Evolutionary conservation across 1,284 basidiomycete genomes (phyloP).

Genomic region (Fistulina hepatica): DNA sequence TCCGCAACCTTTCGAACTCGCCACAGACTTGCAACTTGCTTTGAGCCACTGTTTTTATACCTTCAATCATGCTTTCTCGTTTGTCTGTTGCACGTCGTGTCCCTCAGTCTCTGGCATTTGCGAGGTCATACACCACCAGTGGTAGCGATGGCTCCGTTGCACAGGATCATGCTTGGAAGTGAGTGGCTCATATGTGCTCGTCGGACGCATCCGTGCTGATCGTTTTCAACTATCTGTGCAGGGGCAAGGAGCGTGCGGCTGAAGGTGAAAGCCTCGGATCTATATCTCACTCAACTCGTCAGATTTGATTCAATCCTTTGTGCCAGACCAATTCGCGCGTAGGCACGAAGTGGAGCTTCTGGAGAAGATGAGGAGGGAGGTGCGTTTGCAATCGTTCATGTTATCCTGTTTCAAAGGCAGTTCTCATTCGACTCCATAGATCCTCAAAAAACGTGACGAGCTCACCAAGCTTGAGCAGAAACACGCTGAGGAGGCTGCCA

Average conservation of each 20-base stretch:
- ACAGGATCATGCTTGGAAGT: conserved; percentile 18
- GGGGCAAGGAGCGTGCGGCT: conserved; percentile 64
- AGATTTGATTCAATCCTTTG: conserved; percentile 8
- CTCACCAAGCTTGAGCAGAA: conserved; percentile 38
- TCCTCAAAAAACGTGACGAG: conserved; percentile 46
- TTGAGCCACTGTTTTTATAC: neutral
- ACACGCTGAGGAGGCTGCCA: conserved; percentile 21
- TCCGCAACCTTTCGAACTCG: neutral
- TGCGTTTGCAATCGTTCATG: conserved; percentile 22
- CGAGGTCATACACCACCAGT: conserved; percentile 32
- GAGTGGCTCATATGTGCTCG: conserved; percentile 9
- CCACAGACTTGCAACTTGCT: neutral
- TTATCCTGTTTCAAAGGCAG: neutral
- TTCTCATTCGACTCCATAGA: conserved; percentile 25
- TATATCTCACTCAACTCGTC: neutral
- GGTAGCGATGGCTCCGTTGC: conserved; percentile 43
- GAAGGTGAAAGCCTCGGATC: conserved; percentile 50
- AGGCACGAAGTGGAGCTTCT: conserved; percentile 44
- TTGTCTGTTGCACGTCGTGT: conserved; percentile 34
- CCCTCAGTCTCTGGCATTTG: conserved; percentile 26
- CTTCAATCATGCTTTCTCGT: conserved; percentile 36
- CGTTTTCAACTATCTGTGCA: no score
- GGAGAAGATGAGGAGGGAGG: conserved; percentile 46
- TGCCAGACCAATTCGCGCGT: conserved; percentile 47
- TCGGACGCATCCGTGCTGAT: no score